Base-by-base conservation (phyloP, 371 early-diverging fungal species). In the Rhizopus sp. region DNA sequence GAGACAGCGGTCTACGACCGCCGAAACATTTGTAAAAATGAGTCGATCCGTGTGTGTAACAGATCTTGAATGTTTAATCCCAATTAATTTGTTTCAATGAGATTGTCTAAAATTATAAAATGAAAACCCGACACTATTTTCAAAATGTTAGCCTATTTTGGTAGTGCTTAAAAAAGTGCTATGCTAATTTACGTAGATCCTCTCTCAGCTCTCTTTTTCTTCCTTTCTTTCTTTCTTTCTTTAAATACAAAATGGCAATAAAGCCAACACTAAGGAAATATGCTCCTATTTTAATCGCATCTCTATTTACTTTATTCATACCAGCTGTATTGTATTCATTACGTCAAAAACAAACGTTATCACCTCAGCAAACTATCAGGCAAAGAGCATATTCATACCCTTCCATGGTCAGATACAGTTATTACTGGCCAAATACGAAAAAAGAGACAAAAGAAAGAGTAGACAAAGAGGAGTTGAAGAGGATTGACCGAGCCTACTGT, bases 401-500 rank as follows among this genome's bases (percentile, higher is more conserved):
- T 3, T 17, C 56, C 30, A 37, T 60, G 42, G 60, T 65, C 30
- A 57, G 58, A 51, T 61, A 66, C 35, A 66, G 66, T n/a, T 60
- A 56, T 15, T 30, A 9, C 48, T 65, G 61, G 60, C 57, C 61
- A 8, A 33, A 23, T 4, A n/a, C 33, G 49, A 38, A 42, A 23
- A 7, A 34, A 15, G 40, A 33, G n/a, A 7, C 23, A 15, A 30
- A 13, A 31, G 6, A 12, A 35, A 23, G 23, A 23, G 23, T 15
- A 55, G 6, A 7, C 7, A 16, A 40, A 15, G 29, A 39, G 0
- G 53, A 51, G 10, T 34, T 57, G 37, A 50, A 50, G 49, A 15
- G 60, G 37, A 72, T 78, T 8, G 72, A 78, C 53, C 63, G 50
- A 39, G 66, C 63, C 17, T 76, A 62, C 42, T 73, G 73, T 55